Conservation (phyloP, 495 filamentous ascomycete genomes). For the Talaromyces trachyspermus region DNA sequence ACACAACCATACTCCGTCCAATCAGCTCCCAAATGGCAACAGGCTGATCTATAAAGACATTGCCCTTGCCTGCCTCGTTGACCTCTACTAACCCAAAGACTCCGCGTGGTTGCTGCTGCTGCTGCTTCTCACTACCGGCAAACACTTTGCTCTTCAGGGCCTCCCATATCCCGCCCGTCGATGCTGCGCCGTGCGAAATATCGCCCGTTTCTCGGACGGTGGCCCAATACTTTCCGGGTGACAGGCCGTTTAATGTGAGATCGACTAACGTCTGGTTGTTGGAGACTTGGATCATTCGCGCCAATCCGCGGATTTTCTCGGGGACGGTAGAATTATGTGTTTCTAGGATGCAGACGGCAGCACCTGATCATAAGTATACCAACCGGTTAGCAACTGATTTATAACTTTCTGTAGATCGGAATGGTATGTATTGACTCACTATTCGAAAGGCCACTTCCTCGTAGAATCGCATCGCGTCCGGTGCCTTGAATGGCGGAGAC, state of each 20-base stretch:
- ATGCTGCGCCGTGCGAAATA: slow-evolving; percentile 72
- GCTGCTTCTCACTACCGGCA: slow-evolving; percentile 30
- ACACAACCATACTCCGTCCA: slow-evolving; percentile 80
- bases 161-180: slow-evolving; percentile 80
- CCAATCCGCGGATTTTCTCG: slow-evolving; percentile 66
- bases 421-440: slow-evolving; percentile 56
- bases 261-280: slow-evolving; percentile 74
- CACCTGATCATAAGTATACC: slow-evolving; percentile 43
- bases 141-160: slow-evolving; percentile 42
- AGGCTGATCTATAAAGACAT: slow-evolving; percentile 68
- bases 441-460: slow-evolving; percentile 78
- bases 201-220: slow-evolving; percentile 84
- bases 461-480: slow-evolving; percentile 87
- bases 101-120: slow-evolving; percentile 48
- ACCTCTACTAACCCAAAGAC: slow-evolving; percentile 69
- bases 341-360: slow-evolving; percentile 94
- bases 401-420: too few relatives aligned
- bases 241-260: slow-evolving; percentile 78
- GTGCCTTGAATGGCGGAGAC: slow-evolving; percentile 82
- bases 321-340: slow-evolving; percentile 58
- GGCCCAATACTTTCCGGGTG: slow-evolving; percentile 71
- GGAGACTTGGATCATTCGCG: slow-evolving; percentile 73
- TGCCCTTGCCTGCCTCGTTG: slow-evolving; percentile 52
- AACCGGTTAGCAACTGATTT: too few relatives aligned
- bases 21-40: slow-evolving; percentile 94